These are phyloP conservation scores for Zopfia rhizophila DNA, from an alignment of 2,329 filamentous ascomycete species.

Conservation along the genomic window DNA sequence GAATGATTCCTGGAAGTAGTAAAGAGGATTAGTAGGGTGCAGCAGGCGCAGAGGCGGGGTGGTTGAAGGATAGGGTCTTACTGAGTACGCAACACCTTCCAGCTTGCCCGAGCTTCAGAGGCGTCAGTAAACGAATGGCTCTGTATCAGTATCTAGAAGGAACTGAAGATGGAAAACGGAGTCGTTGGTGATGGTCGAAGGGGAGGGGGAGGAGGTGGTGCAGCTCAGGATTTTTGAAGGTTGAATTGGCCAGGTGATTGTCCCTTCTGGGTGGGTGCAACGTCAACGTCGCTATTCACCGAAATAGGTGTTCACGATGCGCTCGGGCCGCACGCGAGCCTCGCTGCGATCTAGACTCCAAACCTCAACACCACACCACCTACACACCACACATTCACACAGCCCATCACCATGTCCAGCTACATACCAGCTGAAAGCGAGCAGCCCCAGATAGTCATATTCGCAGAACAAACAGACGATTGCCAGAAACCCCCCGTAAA, in stretches of 20 bases:
- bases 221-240: slow-evolving; percentile 3
- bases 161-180: slow-evolving; percentile 15
- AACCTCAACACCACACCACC: slow-evolving; percentile 16
- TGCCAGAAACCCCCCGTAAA: slow-evolving; percentile 43
- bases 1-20: slow-evolving; percentile 11
- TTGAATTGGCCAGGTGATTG: slow-evolving; percentile 26
- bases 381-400: slow-evolving; percentile 1
- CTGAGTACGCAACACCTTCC: slow-evolving; percentile 41
- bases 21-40: slow-evolving; percentile 19
- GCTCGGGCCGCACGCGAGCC: slow-evolving; percentile 20
- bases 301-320: slow-evolving; percentile 10
- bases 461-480: slow-evolving; percentile 24
- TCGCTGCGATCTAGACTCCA: slow-evolving; percentile 16
- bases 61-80: slow-evolving; percentile 38
- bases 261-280: slow-evolving; percentile 3
- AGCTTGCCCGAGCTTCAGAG: slow-evolving; percentile 37
- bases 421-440: neutral
- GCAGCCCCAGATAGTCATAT: neutral
- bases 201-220: slow-evolving; percentile 9
- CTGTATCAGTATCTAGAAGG: slow-evolving; percentile 12
- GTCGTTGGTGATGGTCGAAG: slow-evolving; percentile 2
- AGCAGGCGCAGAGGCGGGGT: slow-evolving; percentile 19
- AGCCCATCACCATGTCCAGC: neutral
- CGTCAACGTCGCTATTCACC: slow-evolving; percentile 12
- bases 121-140: slow-evolving; percentile 33